phyloP scores from a whole-genome alignment of 495 filamentous ascomycete genomes.

The Penicillium mononematosum region DNA sequence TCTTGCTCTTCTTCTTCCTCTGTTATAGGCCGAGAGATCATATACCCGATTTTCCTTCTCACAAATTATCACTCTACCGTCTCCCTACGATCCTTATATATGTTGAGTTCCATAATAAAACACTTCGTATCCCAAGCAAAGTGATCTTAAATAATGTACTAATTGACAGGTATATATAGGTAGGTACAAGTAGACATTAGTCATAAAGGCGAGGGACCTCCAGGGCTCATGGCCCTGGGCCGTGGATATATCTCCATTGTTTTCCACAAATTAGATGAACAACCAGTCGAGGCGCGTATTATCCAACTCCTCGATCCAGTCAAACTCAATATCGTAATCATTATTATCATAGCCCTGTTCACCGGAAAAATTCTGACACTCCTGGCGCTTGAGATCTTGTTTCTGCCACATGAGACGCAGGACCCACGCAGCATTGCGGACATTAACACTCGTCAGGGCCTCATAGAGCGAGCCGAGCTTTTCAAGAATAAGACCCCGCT shows the following conservation, averaged over 20 bases:
- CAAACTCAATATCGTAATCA: constrained; percentile 37
- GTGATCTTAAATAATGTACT: neutral
- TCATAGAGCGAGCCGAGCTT: constrained; percentile 40
- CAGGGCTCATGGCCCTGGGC: no score
- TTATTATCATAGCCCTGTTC: constrained; percentile 16
- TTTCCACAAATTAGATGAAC: constrained; percentile 37
- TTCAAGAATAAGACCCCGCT: constrained; percentile 38
- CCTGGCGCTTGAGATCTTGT: constrained; percentile 33
- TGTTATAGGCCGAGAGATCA: constrained; percentile 17
- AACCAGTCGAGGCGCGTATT: constrained; percentile 47
- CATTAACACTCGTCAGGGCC: constrained; percentile 44
- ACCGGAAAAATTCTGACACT: constrained; percentile 1
- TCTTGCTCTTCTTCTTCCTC: neutral
- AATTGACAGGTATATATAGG: neutral
- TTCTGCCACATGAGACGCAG: constrained; percentile 50
- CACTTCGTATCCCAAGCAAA: neutral
- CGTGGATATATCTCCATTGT: neutral
- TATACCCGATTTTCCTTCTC: constrained; percentile 24
- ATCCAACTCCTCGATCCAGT: constrained; percentile 50
- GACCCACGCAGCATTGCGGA: constrained; percentile 49
- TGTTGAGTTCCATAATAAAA: neutral
- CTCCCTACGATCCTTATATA: neutral
- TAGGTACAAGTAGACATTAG: constrained; percentile 2
- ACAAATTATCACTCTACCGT: neutral
- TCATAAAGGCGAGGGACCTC: constrained; percentile 3